Evolutionary conservation across 2,329 filamentous ascomycete species (phyloP).

Genomic region (Ascochyta rabiei): DNA sequence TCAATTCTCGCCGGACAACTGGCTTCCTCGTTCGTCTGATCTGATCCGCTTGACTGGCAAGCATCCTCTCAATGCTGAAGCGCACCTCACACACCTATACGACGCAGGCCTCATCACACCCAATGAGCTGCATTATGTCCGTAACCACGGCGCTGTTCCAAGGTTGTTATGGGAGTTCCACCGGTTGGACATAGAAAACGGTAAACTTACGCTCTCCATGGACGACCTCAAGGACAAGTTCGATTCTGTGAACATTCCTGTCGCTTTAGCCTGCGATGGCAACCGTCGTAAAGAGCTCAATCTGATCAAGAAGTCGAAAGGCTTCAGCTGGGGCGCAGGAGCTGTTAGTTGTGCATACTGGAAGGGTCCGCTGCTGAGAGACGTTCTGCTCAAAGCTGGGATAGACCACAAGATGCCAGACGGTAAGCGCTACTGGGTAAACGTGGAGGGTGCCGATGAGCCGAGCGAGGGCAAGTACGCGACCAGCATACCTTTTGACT

Average conservation of each 20-base stretch:
- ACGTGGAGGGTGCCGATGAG: conserved; percentile 58
- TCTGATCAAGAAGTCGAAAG: conserved; percentile 57
- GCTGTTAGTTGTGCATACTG: conserved; percentile 58
- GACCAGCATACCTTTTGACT: conserved; percentile 51
- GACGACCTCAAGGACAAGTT: conserved; percentile 54
- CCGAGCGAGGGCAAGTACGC: conserved; percentile 59
- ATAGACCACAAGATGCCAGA: conserved; percentile 26
- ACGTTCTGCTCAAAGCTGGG: conserved; percentile 55
- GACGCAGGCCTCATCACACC: conserved; percentile 59
- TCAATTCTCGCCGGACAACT: conserved; percentile 60
- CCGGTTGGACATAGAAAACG: conserved; percentile 52
- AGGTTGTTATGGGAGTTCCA: conserved; percentile 58
- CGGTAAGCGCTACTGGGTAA: conserved; percentile 50
- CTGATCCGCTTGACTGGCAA: conserved; percentile 60
- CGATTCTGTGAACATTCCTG: conserved; percentile 57
- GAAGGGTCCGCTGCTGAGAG: conserved; percentile 46
- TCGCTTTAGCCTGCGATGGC: conserved; percentile 63
- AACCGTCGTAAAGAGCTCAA: conserved; percentile 63
- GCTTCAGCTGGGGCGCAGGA: conserved; percentile 62
- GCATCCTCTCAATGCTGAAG: conserved; percentile 60
- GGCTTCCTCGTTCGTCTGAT: conserved; percentile 56
- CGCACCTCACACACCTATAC: conserved; percentile 51
- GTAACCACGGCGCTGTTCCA: conserved; percentile 62
- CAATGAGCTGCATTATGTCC: conserved; percentile 59
- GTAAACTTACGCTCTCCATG: conserved; percentile 51